These are phyloP conservation scores for Acer negundo DNA, from an alignment of 345 rosid genomes.

Conservation along the genomic window DNA sequence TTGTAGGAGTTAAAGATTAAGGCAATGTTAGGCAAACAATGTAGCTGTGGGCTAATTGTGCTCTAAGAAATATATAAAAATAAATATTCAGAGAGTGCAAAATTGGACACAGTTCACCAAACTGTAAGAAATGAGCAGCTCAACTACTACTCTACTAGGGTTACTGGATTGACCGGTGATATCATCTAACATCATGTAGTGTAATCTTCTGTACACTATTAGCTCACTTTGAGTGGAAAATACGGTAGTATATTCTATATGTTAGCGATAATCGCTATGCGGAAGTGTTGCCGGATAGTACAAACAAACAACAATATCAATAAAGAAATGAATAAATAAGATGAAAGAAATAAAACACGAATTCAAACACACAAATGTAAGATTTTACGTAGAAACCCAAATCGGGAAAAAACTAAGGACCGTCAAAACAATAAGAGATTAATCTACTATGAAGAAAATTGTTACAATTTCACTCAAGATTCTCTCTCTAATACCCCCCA, in stretches of 20 bases:
- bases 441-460: too few relatives aligned
- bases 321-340: too few relatives aligned
- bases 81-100: slow-evolving; percentile 14
- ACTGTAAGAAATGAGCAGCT: slow-evolving; percentile 33
- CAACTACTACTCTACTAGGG: slow-evolving; percentile 37
- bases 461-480: too few relatives aligned
- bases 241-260: neutral
- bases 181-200: slow-evolving; percentile 10
- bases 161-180: slow-evolving; percentile 16
- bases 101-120: slow-evolving; percentile 29
- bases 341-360: too few relatives aligned
- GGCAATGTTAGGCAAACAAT: slow-evolving; percentile 27
- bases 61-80: neutral
- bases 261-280: too few relatives aligned
- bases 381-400: too few relatives aligned
- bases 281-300: too few relatives aligned
- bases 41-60: slow-evolving; percentile 9
- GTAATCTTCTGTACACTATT: neutral
- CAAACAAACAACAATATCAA: too few relatives aligned
- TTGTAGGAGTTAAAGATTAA: neutral
- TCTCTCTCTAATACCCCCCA: too few relatives aligned
- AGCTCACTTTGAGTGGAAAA: neutral
- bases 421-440: too few relatives aligned
- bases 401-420: too few relatives aligned
- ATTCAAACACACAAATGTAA: too few relatives aligned